Percentiles rank a stretch among this genome's conserved stretches.
Evolutionary conservation across 208 protist species (phyloP).

Genomic region (Leishmania arabica): DNA sequence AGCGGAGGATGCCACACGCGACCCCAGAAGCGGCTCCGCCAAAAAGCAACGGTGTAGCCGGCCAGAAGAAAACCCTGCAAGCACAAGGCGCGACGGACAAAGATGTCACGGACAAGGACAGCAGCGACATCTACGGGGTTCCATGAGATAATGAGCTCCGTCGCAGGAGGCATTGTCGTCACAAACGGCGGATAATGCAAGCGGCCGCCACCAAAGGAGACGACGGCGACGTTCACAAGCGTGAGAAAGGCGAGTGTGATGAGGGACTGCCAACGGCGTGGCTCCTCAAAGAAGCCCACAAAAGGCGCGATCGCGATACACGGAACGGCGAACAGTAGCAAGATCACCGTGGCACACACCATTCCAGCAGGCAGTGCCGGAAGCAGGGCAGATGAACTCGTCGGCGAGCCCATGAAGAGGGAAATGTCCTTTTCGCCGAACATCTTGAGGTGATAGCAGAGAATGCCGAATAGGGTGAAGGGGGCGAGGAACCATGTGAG

Average conservation of each 20-base stretch:
- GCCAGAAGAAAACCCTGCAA: conserved; percentile 66
- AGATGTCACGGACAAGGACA: conserved; percentile 22
- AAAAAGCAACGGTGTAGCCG: conserved; percentile 50
- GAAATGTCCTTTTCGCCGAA: conserved; percentile 34
- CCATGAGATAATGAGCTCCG: conserved; percentile 30
- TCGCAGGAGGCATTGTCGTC: conserved; percentile 41
- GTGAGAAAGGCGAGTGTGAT: conserved; percentile 44
- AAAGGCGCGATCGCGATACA: conserved; percentile 62
- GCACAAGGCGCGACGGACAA: conserved; percentile 31
- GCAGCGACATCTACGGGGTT: conserved; percentile 7
- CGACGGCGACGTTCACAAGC: conserved; percentile 43
- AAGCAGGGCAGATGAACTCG: not conserved
- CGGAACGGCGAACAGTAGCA: conserved; percentile 58
- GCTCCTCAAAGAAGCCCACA: conserved; percentile 67
- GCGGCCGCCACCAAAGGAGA: conserved; percentile 48
- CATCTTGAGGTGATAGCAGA: conserved; percentile 64
- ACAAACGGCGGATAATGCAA: conserved; percentile 71
- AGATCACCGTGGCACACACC: conserved; percentile 24
- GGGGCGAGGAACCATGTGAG: conserved; percentile 73
- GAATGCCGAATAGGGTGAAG: conserved; percentile 49
- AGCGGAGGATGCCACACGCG: conserved; percentile 65
- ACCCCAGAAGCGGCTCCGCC: conserved; percentile 51
- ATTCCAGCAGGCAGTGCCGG: conserved; percentile 14
- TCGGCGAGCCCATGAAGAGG: conserved; percentile 23
- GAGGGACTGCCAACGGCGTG: conserved; percentile 28